Evolutionary conservation across 2,329 filamentous ascomycete genomes (phyloP).

Genomic region (Pezicula neosporulosa): DNA sequence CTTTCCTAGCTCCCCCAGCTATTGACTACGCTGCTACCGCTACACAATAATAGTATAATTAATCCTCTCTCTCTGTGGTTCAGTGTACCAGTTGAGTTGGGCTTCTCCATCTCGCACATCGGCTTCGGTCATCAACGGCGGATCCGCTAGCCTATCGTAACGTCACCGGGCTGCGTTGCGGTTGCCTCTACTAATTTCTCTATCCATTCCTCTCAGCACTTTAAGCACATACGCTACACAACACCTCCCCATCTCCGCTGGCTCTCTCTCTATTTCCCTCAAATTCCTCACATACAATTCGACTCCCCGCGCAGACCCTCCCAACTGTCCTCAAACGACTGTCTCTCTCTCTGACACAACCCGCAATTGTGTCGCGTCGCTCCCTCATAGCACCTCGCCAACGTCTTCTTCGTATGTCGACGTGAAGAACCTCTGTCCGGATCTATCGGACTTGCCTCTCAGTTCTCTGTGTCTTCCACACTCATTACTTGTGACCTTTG

Average conservation of each 20-base stretch:
- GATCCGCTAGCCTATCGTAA: neutral
- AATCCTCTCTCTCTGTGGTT: neutral
- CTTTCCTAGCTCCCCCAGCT: too few species aligned
- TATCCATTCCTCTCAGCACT: neutral
- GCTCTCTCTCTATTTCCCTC: neutral
- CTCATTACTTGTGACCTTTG: slow-evolving; percentile 11
- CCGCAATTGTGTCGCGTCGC: neutral
- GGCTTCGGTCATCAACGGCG: too few species aligned
- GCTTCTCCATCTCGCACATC: too few species aligned
- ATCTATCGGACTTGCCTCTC: slow-evolving; percentile 15
- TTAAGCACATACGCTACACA: neutral
- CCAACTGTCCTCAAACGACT: neutral
- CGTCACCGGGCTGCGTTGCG: neutral
- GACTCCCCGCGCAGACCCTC: neutral
- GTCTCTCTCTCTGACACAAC: neutral
- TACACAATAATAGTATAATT: neutral
- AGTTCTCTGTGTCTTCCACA: slow-evolving; percentile 6
- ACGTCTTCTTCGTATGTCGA: slow-evolving; percentile 10
- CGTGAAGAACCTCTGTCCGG: slow-evolving; percentile 11
- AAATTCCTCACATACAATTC: neutral
- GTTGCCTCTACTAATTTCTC: neutral
- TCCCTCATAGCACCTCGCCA: neutral
- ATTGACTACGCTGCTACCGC: too few species aligned
- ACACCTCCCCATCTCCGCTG: neutral
- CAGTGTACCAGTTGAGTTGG: neutral